A percentile compares a stretch with the other conserved stretches of the same genome.
These are phyloP conservation scores for Boletus smithii DNA, from an alignment of 1,284 basidiomycete species.

Conservation along the genomic window DNA sequence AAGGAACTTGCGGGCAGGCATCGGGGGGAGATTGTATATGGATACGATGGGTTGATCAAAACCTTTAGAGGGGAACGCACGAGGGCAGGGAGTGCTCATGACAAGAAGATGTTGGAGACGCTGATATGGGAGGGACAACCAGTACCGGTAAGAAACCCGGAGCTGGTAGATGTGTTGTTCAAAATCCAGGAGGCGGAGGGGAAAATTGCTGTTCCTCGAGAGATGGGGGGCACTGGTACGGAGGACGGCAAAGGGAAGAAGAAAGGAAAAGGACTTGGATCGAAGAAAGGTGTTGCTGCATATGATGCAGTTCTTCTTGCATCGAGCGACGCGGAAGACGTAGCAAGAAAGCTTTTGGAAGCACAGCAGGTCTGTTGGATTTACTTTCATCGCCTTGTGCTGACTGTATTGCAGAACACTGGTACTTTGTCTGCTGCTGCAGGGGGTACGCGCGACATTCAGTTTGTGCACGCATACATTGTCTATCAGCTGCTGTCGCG, in stretches of 20 bases:
- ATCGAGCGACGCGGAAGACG: constrained; percentile 83
- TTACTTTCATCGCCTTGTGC: neutral
- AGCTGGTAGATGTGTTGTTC: constrained; percentile 85
- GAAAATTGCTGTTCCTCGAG: constrained; percentile 40
- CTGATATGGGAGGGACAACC: constrained; percentile 81
- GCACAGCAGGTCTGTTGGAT: constrained; percentile 64
- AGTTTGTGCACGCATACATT: constrained; percentile 83
- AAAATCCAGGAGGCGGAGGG: constrained; percentile 79
- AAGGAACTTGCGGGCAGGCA: constrained; percentile 63
- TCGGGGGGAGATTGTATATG: constrained; percentile 59
- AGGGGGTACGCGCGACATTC: constrained; percentile 62
- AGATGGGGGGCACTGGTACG: constrained; percentile 23
- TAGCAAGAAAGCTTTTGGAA: constrained; percentile 75
- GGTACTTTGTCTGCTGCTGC: constrained; percentile 25
- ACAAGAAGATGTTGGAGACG: constrained; percentile 53
- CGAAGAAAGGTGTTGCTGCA: constrained; percentile 71
- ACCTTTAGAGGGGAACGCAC: constrained; percentile 49
- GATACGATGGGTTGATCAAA: constrained; percentile 57
- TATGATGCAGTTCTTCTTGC: constrained; percentile 83
- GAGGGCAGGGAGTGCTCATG: constrained; percentile 39
- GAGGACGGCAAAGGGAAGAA: constrained; percentile 30
- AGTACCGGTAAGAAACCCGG: constrained; percentile 86
- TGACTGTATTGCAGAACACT: constrained; percentile 22
- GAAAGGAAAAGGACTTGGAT: constrained; percentile 46
- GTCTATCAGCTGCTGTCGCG: constrained; percentile 82